A percentile compares a stretch with the other conserved stretches of the same genome.
phyloP scores from a whole-genome alignment of 2,329 filamentous ascomycete species.

The Penicillium verrucosum region DNA sequence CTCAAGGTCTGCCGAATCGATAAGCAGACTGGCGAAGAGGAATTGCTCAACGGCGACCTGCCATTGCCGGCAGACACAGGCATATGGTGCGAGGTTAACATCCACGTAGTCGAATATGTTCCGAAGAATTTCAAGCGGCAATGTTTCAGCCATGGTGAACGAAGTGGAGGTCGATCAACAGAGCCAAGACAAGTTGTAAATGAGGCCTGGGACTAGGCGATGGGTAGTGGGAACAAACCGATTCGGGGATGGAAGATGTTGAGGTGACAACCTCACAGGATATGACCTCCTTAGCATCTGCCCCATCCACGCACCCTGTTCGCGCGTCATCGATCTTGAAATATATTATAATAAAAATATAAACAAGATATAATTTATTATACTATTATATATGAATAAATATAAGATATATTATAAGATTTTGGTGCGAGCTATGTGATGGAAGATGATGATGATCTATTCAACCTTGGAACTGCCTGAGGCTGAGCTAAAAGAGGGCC shows the following conservation, averaged over 20 bases:
- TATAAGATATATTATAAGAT: too few relatives aligned
- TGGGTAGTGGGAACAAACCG: neutral
- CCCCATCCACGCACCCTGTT: neutral
- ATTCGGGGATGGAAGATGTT: slow-evolving; percentile 19
- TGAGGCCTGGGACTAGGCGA: neutral
- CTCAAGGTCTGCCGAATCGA: neutral
- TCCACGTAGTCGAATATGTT: neutral
- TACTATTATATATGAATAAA: too few relatives aligned
- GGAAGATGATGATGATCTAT: too few relatives aligned
- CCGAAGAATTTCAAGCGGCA: neutral
- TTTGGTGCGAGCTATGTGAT: too few relatives aligned
- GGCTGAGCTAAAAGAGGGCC: too few relatives aligned
- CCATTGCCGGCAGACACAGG: neutral
- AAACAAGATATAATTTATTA: too few relatives aligned
- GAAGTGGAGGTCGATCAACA: neutral
- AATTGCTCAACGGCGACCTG: neutral
- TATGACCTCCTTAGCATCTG: too few relatives aligned
- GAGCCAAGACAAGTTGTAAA: neutral
- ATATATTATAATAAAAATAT: too few relatives aligned
- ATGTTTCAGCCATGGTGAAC: neutral
- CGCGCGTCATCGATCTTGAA: neutral
- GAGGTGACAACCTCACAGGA: neutral
- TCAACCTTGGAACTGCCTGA: too few relatives aligned
- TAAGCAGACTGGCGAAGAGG: neutral
- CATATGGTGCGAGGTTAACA: neutral